Evolutionary conservation across 768 basidiomycete species (phyloP).

Genomic region (Cubamyces sp.): DNA sequence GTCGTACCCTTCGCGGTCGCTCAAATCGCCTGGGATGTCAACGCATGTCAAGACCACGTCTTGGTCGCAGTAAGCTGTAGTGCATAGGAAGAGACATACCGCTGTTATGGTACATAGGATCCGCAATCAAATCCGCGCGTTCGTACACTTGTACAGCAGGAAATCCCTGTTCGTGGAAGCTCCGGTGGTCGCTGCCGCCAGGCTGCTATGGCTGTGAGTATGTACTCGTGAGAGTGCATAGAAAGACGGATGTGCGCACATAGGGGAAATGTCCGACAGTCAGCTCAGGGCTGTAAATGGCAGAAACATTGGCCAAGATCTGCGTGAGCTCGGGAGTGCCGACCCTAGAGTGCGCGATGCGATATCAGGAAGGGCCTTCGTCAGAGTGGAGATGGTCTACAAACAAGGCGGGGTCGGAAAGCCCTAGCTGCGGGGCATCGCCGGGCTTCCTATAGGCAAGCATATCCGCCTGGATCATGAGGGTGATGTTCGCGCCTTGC

Average conservation of each 20-base stretch:
- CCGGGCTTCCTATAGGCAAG: slow-evolving; percentile 78
- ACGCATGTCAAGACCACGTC: background rate
- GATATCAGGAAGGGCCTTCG: background rate
- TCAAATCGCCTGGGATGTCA: slow-evolving; percentile 63
- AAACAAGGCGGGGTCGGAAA: slow-evolving; percentile 63
- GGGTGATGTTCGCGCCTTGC: slow-evolving; percentile 66
- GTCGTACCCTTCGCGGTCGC: slow-evolving; percentile 79
- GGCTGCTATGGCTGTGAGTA: slow-evolving; percentile 42
- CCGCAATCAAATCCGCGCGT: slow-evolving; percentile 79
- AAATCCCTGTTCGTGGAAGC: slow-evolving; percentile 82
- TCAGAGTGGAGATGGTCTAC: background rate
- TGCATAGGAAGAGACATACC: slow-evolving; percentile 42
- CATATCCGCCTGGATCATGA: slow-evolving; percentile 95
- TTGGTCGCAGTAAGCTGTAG: background rate
- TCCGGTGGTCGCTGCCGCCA: slow-evolving; percentile 92
- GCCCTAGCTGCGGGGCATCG: slow-evolving; percentile 82
- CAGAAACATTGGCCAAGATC: slow-evolving; percentile 73
- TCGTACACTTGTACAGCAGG: slow-evolving; percentile 88
- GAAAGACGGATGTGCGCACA: slow-evolving; percentile 26
- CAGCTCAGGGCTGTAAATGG: slow-evolving; percentile 80
- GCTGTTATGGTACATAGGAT: slow-evolving; percentile 89
- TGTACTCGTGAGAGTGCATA: background rate
- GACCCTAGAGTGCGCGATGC: slow-evolving; percentile 50
- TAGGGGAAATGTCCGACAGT: slow-evolving; percentile 66
- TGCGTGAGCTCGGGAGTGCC: slow-evolving; percentile 76